phyloP scores from a whole-genome alignment of 768 basidiomycete genomes.

The Candolleomyces eurysporus region DNA sequence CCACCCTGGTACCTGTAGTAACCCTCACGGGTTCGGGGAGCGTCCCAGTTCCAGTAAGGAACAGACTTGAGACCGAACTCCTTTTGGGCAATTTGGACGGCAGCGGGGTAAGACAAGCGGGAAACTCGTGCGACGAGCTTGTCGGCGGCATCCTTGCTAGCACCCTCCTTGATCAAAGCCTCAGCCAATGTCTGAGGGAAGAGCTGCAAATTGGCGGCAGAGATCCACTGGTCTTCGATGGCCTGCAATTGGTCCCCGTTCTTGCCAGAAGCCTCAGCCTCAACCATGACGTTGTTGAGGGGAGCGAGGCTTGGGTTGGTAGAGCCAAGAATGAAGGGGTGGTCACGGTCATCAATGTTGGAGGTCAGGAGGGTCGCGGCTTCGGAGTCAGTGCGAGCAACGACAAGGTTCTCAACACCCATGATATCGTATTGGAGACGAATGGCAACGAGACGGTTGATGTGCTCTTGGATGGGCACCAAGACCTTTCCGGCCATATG shows the following conservation, averaged over 20 bases:
- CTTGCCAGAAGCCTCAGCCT: constrained; percentile 81
- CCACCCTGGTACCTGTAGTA: constrained; percentile 98
- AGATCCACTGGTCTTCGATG: constrained; percentile 87
- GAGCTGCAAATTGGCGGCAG: constrained; percentile 72
- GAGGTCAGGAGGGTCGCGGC: constrained; percentile 96
- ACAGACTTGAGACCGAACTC: constrained; percentile 71
- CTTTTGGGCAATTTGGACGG: constrained; percentile 72
- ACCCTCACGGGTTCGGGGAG: constrained; percentile 91
- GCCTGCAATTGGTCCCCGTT: constrained; percentile 78
- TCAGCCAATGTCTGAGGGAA: constrained; percentile 72
- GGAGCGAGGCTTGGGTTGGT: constrained; percentile 73
- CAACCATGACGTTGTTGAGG: constrained; percentile 76
- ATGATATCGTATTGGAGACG: constrained; percentile 97
- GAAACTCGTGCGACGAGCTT: constrained; percentile 64
- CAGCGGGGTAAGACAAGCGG: constrained; percentile 65
- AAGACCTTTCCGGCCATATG: constrained; percentile 97
- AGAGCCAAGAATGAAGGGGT: constrained; percentile 91
- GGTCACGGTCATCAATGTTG: constrained; percentile 97
- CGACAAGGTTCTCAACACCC: constrained; percentile 92
- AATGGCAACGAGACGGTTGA: constrained; percentile 96
- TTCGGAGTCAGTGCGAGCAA: constrained; percentile 96
- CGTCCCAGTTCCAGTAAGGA: constrained; percentile 95
- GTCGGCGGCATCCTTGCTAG: constrained; percentile 45
- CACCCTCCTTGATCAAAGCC: constrained; percentile 62
- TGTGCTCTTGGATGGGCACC: constrained; percentile 96